Base-by-base conservation (phyloP, 305 asterid species). In the Solanum hybrid region DNA sequence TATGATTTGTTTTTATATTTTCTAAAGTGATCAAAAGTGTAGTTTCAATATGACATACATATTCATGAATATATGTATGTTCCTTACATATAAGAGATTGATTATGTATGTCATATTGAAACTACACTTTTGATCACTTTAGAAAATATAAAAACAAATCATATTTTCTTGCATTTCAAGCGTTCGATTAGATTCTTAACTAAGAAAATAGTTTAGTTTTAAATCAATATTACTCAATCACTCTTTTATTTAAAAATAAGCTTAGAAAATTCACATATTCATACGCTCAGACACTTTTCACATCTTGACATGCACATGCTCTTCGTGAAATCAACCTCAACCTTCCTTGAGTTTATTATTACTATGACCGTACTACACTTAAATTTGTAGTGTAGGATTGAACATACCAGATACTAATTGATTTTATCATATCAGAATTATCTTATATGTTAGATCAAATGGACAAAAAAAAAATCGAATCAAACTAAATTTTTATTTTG, bases 211-310 rank as follows among this genome's bases (percentile, higher is more conserved):
- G 24, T 56, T 51, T 16, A 16, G n/a, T 51, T 16, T 51, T 51
- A 51, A 17, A 16, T 16, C 1, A 5, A 1, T 46, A 46, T 51
- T 16, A 51, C 66, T 17, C 69, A 56, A 1, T 1, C 10, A 56
- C 22, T 56, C 69, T 56, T 56, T 56, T 17, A 7, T 56, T 56
- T 56, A 0, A 6, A 16, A 3, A 51, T 46, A 46, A 46, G 22
- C 8, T 46, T 46, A 14, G 22, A 14, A 5, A 46, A 46, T 46
- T 46, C 22, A 46, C 64, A 46, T 0, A 14, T 46, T 46, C 22
- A 0, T 5, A 5, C 20, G 2, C 22, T 46, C 22, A 16, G 0
- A 46, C 22, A 46, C 3, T 16, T 16, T 14, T 46, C 0, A 46
- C 64, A 46, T 46, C 22, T 46, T 46, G 22, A 46, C 20, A 46